Conservation (phyloP, 192 early-diverging fungal species). For the Umbelopsis sp. region DNA sequence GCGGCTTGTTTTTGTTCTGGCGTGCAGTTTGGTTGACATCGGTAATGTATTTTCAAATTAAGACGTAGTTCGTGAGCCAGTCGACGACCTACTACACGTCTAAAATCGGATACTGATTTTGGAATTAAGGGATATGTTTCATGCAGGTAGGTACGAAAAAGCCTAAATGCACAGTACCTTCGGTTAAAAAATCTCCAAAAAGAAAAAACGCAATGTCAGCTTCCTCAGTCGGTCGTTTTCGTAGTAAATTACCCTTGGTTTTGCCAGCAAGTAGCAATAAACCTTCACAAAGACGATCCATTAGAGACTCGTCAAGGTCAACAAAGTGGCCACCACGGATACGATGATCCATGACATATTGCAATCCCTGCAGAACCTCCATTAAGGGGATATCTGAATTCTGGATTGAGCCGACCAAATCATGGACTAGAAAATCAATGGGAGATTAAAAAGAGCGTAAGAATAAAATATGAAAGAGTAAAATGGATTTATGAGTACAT, state of each 20-base stretch:
- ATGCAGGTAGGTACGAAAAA: not conserved
- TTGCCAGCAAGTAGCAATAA: conserved; percentile 80
- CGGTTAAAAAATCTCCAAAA: conserved; percentile 94
- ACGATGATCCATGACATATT: conserved; percentile 94
- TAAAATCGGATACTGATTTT: conserved; percentile 81
- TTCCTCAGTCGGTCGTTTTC: conserved; percentile 65
- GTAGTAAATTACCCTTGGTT: conserved; percentile 61
- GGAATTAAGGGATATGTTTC: too few relatives aligned
- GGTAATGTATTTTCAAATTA: conserved; percentile 73
- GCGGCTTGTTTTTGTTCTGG: conserved; percentile 74
- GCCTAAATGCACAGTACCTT: conserved; percentile 42
- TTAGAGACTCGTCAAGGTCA: conserved; percentile 77
- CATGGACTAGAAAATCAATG: conserved; percentile 54
- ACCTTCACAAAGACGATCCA: conserved; percentile 86
- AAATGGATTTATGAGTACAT: not conserved
- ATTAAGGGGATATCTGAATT: conserved; percentile 67
- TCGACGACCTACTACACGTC: conserved; percentile 74
- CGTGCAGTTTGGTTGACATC: conserved; percentile 66
- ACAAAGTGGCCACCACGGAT: conserved; percentile 84
- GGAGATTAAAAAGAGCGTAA: too few relatives aligned
- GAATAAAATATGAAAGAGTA: not conserved
- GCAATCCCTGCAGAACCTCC: conserved; percentile 86
- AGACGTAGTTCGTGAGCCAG: conserved; percentile 81
- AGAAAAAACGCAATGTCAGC: conserved; percentile 86
- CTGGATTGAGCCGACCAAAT: conserved; percentile 77